phyloP scores from a whole-genome alignment of 1,139 yeast species.

The Pichia sp. region DNA sequence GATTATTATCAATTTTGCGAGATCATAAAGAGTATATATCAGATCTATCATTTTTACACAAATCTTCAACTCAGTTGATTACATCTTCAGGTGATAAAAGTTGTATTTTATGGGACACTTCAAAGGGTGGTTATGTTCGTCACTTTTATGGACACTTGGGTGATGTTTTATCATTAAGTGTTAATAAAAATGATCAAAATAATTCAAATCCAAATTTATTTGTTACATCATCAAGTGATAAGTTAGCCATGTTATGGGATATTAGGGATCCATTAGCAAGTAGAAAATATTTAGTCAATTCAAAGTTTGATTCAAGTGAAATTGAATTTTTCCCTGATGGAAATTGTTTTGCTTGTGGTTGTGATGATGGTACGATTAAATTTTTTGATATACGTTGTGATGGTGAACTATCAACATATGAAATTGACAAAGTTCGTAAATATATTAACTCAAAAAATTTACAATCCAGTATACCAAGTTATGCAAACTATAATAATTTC shows the following conservation, averaged over 20 bases:
- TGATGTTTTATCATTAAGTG: conserved; percentile 59
- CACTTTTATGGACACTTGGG: conserved; percentile 74
- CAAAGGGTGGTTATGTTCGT: conserved; percentile 46
- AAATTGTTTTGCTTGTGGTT: conserved; percentile 57
- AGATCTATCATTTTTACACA: conserved; percentile 57
- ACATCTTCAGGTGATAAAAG: conserved; percentile 86
- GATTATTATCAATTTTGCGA: conserved; percentile 50
- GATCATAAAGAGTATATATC: conserved; percentile 84
- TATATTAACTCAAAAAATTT: conserved; percentile 10
- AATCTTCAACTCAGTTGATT: conserved; percentile 43
- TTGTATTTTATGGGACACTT: conserved; percentile 73
- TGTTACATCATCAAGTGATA: conserved; percentile 72
- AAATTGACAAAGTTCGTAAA: conserved; percentile 27
- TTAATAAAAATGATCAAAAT: conserved; percentile 20
- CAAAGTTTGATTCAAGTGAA: conserved; percentile 56
- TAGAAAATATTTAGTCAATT: conserved; percentile 56
- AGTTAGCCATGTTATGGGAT: conserved; percentile 71
- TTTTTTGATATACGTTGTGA: conserved; percentile 75
- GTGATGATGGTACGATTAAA: conserved; percentile 73
- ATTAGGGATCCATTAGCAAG: conserved; percentile 45
- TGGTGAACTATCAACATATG: conserved; percentile 55
- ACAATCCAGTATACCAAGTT: conserved; percentile 10
- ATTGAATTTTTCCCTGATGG: conserved; percentile 69
- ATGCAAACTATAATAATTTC: conserved; percentile 1
- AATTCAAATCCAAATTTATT: conserved; percentile 33